Percentiles rank a stretch among this genome's conserved stretches.
Evolutionary conservation across 1,284 basidiomycete genomes (phyloP).

Genomic region (Gastroboletus turbinatus): DNA sequence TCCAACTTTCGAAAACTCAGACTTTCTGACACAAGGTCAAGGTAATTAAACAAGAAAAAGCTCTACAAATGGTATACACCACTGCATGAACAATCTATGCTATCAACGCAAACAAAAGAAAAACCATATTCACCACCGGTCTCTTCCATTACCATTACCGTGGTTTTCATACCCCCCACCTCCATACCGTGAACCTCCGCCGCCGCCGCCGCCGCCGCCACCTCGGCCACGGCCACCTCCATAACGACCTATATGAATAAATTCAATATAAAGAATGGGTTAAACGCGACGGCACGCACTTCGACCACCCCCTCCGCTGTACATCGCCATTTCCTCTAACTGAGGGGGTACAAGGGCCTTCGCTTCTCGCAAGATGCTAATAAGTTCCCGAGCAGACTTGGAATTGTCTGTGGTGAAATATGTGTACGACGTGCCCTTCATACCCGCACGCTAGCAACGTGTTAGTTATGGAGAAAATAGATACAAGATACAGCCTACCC

Average conservation of each 20-base stretch:
- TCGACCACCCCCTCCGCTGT: constrained; percentile 76
- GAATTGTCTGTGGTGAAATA: constrained; percentile 97
- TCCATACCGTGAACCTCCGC: constrained; percentile 23
- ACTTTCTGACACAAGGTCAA: background rate
- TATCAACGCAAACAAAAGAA: constrained; percentile 13
- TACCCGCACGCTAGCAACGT: constrained; percentile 70
- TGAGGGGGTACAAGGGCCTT: constrained; percentile 88
- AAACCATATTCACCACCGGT: constrained; percentile 22
- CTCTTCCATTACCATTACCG: constrained; percentile 24
- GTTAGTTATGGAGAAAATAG: constrained; percentile 1
- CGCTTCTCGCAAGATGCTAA: constrained; percentile 87
- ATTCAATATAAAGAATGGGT: constrained; percentile 2
- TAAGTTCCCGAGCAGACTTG: constrained; percentile 90
- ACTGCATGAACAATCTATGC: constrained; percentile 23
- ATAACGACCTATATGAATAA: constrained; percentile 50
- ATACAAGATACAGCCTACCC: constrained; percentile 46
- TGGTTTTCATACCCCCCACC: constrained; percentile 24
- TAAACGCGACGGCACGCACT: constrained; percentile 43
- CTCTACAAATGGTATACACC: constrained; percentile 31
- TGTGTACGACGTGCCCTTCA: constrained; percentile 90
- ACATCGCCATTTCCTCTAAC: constrained; percentile 91
- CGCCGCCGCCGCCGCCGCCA: constrained; percentile 34
- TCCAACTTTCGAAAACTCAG: no score
- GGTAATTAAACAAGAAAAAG: constrained; percentile 13
- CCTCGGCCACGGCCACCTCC: constrained; percentile 53